phyloP scores from a whole-genome alignment of 2,329 filamentous ascomycete species.

The Raffaelea deltoideospora region DNA sequence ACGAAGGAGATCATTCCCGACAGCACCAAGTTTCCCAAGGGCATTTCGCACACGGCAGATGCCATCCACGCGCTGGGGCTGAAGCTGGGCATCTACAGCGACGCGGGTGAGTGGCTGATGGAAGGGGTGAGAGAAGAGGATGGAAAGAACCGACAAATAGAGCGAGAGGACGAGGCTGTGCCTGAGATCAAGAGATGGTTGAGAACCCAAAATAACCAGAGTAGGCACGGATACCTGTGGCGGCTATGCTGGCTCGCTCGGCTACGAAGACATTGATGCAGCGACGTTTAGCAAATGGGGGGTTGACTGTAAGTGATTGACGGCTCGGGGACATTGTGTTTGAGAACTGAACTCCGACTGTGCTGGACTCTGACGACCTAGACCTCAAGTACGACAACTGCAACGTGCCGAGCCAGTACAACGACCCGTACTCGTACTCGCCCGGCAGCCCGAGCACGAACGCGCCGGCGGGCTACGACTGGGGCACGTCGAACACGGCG shows the following conservation, averaged over 20 bases:
- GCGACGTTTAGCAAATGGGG: slow-evolving; percentile 41
- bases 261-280: slow-evolving; percentile 42
- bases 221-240: slow-evolving; percentile 34
- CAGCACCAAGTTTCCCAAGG: slow-evolving; percentile 37
- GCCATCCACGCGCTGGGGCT: slow-evolving; percentile 39
- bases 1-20: slow-evolving; percentile 31
- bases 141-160: no score
- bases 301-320: slow-evolving; percentile 30
- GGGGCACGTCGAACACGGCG: slow-evolving; percentile 25
- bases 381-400: slow-evolving; percentile 46
- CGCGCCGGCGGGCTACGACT: slow-evolving; percentile 27
- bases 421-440: slow-evolving; percentile 6
- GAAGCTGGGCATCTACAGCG: slow-evolving; percentile 48
- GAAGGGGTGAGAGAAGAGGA: no score
- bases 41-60: slow-evolving; percentile 37
- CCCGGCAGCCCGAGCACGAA: slow-evolving; percentile 1
- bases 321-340: slow-evolving; percentile 2
- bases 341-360: neutral
- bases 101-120: neutral
- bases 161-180: no score
- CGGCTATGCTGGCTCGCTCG: slow-evolving; percentile 39
- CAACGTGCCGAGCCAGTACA: slow-evolving; percentile 6
- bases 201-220: slow-evolving; percentile 17
- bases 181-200: neutral
- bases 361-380: slow-evolving; percentile 7